Conservation (phyloP, 2,329 filamentous ascomycete genomes). For the Nemania bipapillata region DNA sequence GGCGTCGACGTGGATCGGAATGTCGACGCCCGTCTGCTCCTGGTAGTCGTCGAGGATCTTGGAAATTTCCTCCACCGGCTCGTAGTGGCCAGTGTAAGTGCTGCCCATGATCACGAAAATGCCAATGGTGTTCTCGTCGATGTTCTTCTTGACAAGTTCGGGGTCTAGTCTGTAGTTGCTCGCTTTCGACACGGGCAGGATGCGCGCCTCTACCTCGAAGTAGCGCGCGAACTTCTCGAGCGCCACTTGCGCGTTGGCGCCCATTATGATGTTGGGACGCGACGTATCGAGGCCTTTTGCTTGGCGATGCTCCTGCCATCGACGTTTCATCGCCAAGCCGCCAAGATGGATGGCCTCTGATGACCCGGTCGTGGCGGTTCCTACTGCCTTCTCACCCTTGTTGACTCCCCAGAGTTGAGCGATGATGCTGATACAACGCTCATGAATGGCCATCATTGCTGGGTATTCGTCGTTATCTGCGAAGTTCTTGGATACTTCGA, state of each 20-base stretch:
- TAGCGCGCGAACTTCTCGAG: slow-evolving; percentile 79
- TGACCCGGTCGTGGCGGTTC: slow-evolving; percentile 76
- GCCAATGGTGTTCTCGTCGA: slow-evolving; percentile 82
- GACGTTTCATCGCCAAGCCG: slow-evolving; percentile 77
- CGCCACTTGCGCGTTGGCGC: slow-evolving; percentile 76
- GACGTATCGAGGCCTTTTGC: slow-evolving; percentile 68
- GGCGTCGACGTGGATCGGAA: slow-evolving; percentile 76
- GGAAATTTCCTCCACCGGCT: slow-evolving; percentile 75
- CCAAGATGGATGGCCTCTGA: slow-evolving; percentile 66
- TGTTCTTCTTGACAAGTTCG: slow-evolving; percentile 70
- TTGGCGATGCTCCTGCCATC: slow-evolving; percentile 73
- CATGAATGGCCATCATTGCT: slow-evolving; percentile 68
- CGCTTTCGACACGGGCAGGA: slow-evolving; percentile 70
- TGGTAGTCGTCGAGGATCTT: slow-evolving; percentile 72
- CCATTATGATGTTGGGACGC: slow-evolving; percentile 79
- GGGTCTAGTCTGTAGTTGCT: slow-evolving; percentile 72
- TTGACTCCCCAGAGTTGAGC: slow-evolving; percentile 73
- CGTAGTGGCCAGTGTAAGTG: slow-evolving; percentile 79
- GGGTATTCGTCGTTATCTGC: slow-evolving; percentile 76
- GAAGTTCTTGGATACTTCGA: slow-evolving; percentile 67
- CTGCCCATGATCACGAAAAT: slow-evolving; percentile 77
- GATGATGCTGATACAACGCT: slow-evolving; percentile 75
- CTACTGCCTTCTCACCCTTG: slow-evolving; percentile 71
- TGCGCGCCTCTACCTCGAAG: slow-evolving; percentile 76
- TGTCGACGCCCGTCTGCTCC: slow-evolving; percentile 68